Evolutionary conservation across 1,139 yeast species (phyloP).

Genomic region (Saccharomyces hybrid): DNA sequence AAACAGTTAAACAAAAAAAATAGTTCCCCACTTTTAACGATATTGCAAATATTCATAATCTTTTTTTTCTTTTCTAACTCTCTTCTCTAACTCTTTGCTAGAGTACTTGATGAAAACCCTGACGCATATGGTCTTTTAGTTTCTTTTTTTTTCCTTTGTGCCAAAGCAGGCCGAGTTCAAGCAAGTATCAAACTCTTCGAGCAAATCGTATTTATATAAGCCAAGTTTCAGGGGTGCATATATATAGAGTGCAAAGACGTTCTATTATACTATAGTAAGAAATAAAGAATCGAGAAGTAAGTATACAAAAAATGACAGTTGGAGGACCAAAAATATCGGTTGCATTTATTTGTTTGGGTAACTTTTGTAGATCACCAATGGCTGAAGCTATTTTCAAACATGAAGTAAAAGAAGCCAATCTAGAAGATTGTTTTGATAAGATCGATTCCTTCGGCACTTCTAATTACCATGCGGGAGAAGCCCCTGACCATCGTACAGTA

Average conservation of each 20-base stretch:
- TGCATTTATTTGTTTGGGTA: constrained; percentile 88
- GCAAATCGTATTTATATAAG: neutral
- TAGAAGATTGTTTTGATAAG: constrained; percentile 36
- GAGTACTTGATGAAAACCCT: too few species aligned
- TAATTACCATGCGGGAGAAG: constrained; percentile 74
- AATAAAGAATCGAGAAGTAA: neutral
- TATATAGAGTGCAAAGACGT: too few species aligned
- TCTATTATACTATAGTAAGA: neutral
- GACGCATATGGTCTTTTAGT: neutral
- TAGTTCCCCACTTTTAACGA: neutral
- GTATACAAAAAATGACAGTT: constrained; percentile 8
- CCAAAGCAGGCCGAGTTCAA: neutral
- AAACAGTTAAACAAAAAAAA: neutral
- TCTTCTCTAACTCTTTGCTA: too few species aligned
- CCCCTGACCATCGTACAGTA: constrained; percentile 70
- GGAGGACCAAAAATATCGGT: constrained; percentile 42
- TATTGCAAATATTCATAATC: neutral
- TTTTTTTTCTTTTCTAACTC: neutral
- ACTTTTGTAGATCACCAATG: constrained; percentile 96
- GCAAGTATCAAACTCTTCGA: neutral
- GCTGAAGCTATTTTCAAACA: constrained; percentile 88
- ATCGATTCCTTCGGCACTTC: constrained; percentile 90
- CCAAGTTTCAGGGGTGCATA: too few species aligned
- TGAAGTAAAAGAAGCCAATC: constrained; percentile 45
- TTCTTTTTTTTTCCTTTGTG: neutral